Conservation (phyloP, 2,329 filamentous ascomycete species). For the Alternaria sp. region DNA sequence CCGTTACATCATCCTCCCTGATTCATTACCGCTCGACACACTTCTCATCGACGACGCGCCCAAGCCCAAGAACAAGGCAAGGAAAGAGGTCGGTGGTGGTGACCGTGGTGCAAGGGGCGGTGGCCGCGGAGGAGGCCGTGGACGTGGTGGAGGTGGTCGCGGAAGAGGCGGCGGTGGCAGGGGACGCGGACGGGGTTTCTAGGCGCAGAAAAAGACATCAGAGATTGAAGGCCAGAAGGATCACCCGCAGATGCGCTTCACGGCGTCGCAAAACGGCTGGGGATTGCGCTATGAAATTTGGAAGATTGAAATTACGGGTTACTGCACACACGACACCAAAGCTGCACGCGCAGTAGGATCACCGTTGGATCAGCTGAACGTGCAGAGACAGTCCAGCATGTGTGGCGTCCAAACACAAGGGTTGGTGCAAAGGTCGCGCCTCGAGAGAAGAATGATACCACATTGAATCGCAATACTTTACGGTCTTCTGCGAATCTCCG, state of each 20-base stretch:
- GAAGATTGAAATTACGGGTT: slow-evolving; percentile 22
- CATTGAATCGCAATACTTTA: slow-evolving; percentile 11
- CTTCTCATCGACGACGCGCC: slow-evolving; percentile 94
- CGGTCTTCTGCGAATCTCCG: not conserved
- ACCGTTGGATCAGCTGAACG: slow-evolving; percentile 14
- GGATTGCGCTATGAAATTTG: slow-evolving; percentile 5
- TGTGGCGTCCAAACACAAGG: slow-evolving; percentile 27
- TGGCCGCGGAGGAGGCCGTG: slow-evolving; percentile 47
- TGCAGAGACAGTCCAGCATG: slow-evolving; percentile 15
- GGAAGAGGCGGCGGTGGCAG: slow-evolving; percentile 49
- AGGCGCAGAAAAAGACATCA: slow-evolving; percentile 6
- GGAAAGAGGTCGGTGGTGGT: slow-evolving; percentile 75
- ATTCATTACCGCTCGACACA: slow-evolving; percentile 93
- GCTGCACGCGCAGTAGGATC: slow-evolving; percentile 29
- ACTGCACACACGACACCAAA: slow-evolving; percentile 18
- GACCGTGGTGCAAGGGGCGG: slow-evolving; percentile 51
- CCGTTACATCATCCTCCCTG: slow-evolving; percentile 94
- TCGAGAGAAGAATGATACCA: slow-evolving; percentile 38
- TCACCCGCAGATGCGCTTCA: slow-evolving; percentile 1
- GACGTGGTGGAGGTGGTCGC: slow-evolving; percentile 50
- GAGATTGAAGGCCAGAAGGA: slow-evolving; percentile 1
- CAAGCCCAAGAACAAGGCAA: slow-evolving; percentile 99
- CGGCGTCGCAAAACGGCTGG: not conserved
- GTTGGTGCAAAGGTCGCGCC: slow-evolving; percentile 21
- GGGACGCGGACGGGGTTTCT: slow-evolving; percentile 48